Evolutionary conservation across 768 basidiomycete species (phyloP), one percentile per base, ranked within the genome.

Genomic region (Mrakia hoshinonis): DNA sequence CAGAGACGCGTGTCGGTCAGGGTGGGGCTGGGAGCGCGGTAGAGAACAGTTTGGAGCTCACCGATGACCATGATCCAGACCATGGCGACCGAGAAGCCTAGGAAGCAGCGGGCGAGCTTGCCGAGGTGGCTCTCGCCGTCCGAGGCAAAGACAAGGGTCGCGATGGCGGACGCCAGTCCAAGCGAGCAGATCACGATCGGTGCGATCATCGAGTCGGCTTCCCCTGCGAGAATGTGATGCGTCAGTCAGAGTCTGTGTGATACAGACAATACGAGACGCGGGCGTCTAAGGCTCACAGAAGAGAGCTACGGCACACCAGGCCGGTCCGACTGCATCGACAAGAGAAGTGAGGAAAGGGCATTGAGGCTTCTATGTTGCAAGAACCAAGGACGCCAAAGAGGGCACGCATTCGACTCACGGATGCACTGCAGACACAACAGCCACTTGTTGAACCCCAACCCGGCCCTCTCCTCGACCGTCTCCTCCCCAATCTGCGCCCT

Each of bases 41-140:
- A 26, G n/a, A 10, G 1, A 6, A 15, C 43, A 43, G 6, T 7
- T 43, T 15, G 43, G 43, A 4, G 75, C 84, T 70, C 55, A 94
- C 94, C 82, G 61, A 98, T 93, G 7, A 90, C 92, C 87, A 97
- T 94, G 75, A 99, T 97, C 70, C 96, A 99, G 10, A 97, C 87
- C 73, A 97, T 85, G 3, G 92, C 84, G 34, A 95, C 88, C 26
- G 87, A 78, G 81, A 99, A 99, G 0, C 96, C 95, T 83, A 94
- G 87, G 29, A 87, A 88, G 77, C 92, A 95, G 12, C 93, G 84
- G 12, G 85, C 83, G 80, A 92, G 83, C 69, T 86, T 84, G 58
- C 85, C 83, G 18, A 84, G 76, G 6, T 83, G 82, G 73, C 85
- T 83, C 24, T 83, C 81, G 3, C 90, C 88, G 51, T 84, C 83